Evolutionary conservation across 2,329 filamentous ascomycete species (phyloP).

Genomic region (Metarhizium rileyi): DNA sequence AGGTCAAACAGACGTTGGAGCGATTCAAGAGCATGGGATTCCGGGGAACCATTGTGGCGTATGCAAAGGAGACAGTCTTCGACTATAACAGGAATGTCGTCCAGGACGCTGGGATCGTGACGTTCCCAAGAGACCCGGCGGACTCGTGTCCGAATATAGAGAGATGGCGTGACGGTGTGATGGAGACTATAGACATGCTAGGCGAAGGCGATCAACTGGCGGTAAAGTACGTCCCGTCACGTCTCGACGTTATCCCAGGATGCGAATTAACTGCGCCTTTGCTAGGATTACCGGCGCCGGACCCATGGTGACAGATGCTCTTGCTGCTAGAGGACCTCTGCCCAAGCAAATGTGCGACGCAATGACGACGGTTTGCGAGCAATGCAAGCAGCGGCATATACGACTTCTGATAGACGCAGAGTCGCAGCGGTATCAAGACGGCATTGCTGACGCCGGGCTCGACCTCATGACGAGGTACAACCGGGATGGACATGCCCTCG

Average conservation of each 20-base stretch:
- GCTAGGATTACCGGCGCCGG: constrained; percentile 33
- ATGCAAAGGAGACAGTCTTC: constrained; percentile 35
- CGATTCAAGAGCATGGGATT: constrained; percentile 39
- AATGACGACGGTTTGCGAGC: constrained; percentile 28
- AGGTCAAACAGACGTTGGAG: constrained; percentile 33
- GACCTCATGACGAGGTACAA: constrained; percentile 30
- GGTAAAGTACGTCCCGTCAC: constrained; percentile 23
- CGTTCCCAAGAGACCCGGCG: constrained; percentile 30
- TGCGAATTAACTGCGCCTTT: neutral
- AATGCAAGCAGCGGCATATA: constrained; percentile 27
- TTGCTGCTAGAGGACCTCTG: constrained; percentile 23
- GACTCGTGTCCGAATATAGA: constrained; percentile 27
- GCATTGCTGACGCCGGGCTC: constrained; percentile 23
- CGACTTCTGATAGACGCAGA: constrained; percentile 38
- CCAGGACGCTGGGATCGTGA: constrained; percentile 17
- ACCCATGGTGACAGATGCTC: constrained; percentile 25
- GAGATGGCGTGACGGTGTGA: constrained; percentile 22
- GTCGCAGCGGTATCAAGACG: constrained; percentile 32
- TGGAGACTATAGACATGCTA: constrained; percentile 22
- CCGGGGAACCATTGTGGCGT: constrained; percentile 45
- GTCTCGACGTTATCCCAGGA: neutral
- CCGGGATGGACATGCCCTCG: constrained; percentile 22
- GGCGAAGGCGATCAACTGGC: constrained; percentile 26
- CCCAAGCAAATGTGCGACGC: constrained; percentile 33
- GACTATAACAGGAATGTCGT: constrained; percentile 23